Evolutionary conservation across 2,329 filamentous ascomycete species (phyloP), one percentile per base, ranked within the genome.

Genomic region (Clarireedia hainanense): DNA sequence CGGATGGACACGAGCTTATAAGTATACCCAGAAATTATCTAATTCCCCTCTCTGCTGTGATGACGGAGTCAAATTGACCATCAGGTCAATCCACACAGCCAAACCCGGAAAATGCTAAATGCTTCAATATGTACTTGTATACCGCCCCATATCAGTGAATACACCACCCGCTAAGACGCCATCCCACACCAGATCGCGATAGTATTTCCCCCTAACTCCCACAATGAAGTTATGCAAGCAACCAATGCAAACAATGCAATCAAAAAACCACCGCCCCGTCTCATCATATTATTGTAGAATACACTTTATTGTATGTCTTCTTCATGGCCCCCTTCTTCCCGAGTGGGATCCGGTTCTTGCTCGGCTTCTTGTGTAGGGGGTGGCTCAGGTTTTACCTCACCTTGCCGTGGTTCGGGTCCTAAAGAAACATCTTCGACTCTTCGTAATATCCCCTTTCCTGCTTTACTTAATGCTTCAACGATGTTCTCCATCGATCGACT

Each of bases 401-500:
- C 3, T 42, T n/a, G 39, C 17, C 14, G 20, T 30, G n/a, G 26
- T 20, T 46, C 39, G 6, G 39, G 24, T 37, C 42, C 51, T 14
- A 47, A 20, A 23, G 54, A 46, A 5, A 52, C 49, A 47, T 36
- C 45, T 42, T 52, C 49, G 36, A 52, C 23, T 30, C 43, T 50
- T 47, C 52, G 48, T 40, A 56, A 9, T 20, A 56, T 56, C 4
- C 34, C 24, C 42, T 52, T 56, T 47, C 49, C 59, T 12, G 63
- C 60, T 55, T 55, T 58, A 36, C 64, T 61, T 37, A 67, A 53
- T 10, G 58, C 57, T 50, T 64, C 59, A 15, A 66, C 42, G 17
- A 66, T 59, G 26, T 57, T 57, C 58, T 64, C 61, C 60, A 67
- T 67, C 34, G 59, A 63, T 10, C 58, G 60, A 48, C 60, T 64